phyloP scores from a whole-genome alignment of 2,329 filamentous ascomycete species.

The Hypocrella siamensis region DNA sequence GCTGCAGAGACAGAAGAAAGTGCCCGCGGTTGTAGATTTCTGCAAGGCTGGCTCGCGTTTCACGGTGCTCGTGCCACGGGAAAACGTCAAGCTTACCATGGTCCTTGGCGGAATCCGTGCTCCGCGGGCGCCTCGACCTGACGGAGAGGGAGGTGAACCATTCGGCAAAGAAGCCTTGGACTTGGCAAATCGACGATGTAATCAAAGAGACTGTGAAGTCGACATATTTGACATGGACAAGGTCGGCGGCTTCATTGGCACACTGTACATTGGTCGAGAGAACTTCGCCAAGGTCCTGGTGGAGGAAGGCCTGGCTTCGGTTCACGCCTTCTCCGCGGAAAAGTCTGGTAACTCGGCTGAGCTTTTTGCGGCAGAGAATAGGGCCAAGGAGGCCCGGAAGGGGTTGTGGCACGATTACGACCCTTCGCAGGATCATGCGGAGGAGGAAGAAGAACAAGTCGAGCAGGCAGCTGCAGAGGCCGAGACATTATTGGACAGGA shows the following conservation, averaged over 20 bases:
- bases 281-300: slow-evolving; percentile 88
- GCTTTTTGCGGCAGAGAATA: slow-evolving; percentile 73
- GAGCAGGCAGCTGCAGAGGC: slow-evolving; percentile 32
- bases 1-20: slow-evolving; percentile 78
- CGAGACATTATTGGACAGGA: slow-evolving; percentile 46
- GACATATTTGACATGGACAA: slow-evolving; percentile 93
- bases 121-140: slow-evolving; percentile 65
- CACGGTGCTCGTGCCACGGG: slow-evolving; percentile 77
- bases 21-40: slow-evolving; percentile 89
- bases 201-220: slow-evolving; percentile 91
- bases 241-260: slow-evolving; percentile 92
- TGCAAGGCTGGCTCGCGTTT: slow-evolving; percentile 96
- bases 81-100: slow-evolving; percentile 88
- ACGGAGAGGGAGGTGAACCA: slow-evolving; percentile 69
- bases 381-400: slow-evolving; percentile 77
- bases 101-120: slow-evolving; percentile 87
- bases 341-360: slow-evolving; percentile 82
- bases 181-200: slow-evolving; percentile 71
- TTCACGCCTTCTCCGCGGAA: slow-evolving; percentile 91
- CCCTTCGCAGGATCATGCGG: slow-evolving; percentile 64
- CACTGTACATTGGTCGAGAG: slow-evolving; percentile 83
- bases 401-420: slow-evolving; percentile 92
- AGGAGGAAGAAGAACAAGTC: slow-evolving; percentile 33
- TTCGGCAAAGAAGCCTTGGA: slow-evolving; percentile 93
- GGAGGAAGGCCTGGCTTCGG: slow-evolving; percentile 83